Base-by-base conservation (phyloP, 768 basidiomycete species). In the Hypsizygus marmoreus region DNA sequence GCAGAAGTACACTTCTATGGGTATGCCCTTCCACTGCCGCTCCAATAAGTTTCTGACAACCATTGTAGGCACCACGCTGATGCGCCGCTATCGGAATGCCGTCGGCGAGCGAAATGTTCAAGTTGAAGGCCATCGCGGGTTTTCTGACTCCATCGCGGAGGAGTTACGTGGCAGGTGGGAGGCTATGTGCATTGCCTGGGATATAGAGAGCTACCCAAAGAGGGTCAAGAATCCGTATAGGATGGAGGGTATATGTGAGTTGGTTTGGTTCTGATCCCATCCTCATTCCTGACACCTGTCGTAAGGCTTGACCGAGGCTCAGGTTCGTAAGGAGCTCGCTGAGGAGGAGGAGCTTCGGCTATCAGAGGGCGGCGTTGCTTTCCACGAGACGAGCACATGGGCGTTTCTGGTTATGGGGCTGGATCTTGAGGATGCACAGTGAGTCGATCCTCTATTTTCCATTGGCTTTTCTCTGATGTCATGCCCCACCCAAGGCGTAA, bases 391-490 rank as follows among this genome's bases (percentile, higher is more conserved):
- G 6, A 54, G 38, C 22, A 40, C 52, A 7, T 26, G 38, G 5
- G 33, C 22, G 7, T 59, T 59, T 31, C n/a, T 59, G 6, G 19
- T 29, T 14, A 6, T 59, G 17, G 55, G 43, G 5, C 30, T 59
- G 20, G 53, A 57, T 6, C n/a, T 59, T 2, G 53, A 59, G 29
- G 52, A 56, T n/a, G 14, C 40, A 11, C 55, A 54, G 57, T 59
- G 50, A 7, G 53, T 55, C 6, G 16, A 44, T 13, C 19, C 6
- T 40, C 47, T 56, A 24, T 22, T 19, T 26, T 14, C 16, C 14
- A 23, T 8, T 39, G n/a, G n/a, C n/a, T 14, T 26, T 13, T 4
- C n/a, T 4, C 8, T 14, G 17, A 6, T 16, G 17, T 5, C 6
- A 23, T 4, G n/a, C n/a, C n/a, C n/a, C n/a, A 19, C 14, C 14